Evolutionary conservation across 2,329 filamentous ascomycete species (phyloP).

Genomic region (Stachybotrys elegans): DNA sequence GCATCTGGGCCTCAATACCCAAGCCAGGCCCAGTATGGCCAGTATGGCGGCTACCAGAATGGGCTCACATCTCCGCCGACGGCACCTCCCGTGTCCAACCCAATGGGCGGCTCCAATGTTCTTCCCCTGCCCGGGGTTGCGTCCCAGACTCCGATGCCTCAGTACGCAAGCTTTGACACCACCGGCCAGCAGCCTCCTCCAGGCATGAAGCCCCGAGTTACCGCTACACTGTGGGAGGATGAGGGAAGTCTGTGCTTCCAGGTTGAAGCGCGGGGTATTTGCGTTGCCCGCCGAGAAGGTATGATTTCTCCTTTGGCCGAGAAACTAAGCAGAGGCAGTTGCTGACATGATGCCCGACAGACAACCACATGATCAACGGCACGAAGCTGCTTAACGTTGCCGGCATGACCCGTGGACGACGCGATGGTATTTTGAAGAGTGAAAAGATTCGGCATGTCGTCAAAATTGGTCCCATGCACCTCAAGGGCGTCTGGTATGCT

Average conservation of each 20-base stretch:
- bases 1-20: constrained; percentile 70
- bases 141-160: constrained; percentile 40
- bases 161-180: constrained; percentile 65
- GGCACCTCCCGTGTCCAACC: constrained; percentile 62
- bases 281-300: constrained; percentile 92
- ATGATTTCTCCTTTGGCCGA: constrained; percentile 8
- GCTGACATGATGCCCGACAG: constrained; percentile 39
- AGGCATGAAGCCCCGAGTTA: constrained; percentile 94
- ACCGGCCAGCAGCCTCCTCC: constrained; percentile 91
- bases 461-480: constrained; percentile 98
- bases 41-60: constrained; percentile 70
- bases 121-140: constrained; percentile 62
- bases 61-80: constrained; percentile 72
- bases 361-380: constrained; percentile 99
- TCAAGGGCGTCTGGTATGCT: constrained; percentile 92
- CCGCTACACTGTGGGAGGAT: constrained; percentile 96
- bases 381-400: constrained; percentile 96
- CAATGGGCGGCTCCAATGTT: constrained; percentile 60
- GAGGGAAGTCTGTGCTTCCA: constrained; percentile 97
- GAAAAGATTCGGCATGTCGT: constrained; percentile 96
- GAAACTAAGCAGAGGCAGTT: background rate
- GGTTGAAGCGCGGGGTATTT: constrained; percentile 93
- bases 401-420: constrained; percentile 92
- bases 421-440: constrained; percentile 95
- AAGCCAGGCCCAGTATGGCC: constrained; percentile 52